Evolutionary conservation across 106 monocot genomes (phyloP), one percentile per base, ranked within the genome.

Genomic region (Platanthera guangdongensis): DNA sequence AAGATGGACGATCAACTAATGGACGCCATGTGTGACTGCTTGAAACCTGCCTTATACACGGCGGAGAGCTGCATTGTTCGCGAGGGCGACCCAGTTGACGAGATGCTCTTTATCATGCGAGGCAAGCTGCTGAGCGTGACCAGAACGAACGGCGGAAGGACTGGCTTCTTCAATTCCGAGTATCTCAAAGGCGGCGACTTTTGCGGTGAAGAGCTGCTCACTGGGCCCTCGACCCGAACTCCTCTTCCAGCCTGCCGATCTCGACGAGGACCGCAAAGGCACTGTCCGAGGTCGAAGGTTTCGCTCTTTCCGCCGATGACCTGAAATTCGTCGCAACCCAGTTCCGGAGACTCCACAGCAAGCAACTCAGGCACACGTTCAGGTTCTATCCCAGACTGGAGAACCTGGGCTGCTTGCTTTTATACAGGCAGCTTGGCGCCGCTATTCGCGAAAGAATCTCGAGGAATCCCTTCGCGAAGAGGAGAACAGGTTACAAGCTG

Each of bases 331-430:
- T 88, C 47, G 88, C 88, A 15, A 69, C 84, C 16, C 88, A 88
- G 72, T 88, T 88, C 71, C 78, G 85, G 25, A 81, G 88, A 14
- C 74, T 88, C 14, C 88, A 88, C 55, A 85, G 82, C 67, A 88
- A 88, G 62, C 82, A 88, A 32, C 77, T 88, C 8, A 75, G 50
- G 14, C 82, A 88, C 53, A 80, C 88, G 0, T 88, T 88, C 50
- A 81, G 82, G 53, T 82, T 82, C 21, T 85, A 88, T 10, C 88
- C 11, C 88, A 88, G 21, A 88, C 12, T 88, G 88, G 88, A 82
- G 84, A 69, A 88, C 88, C 4, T 88, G 88, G 88, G 88, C 85
- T 18, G 88, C 88, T 14, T 88, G 84, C 52, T 88, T 88, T 88
- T 47, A 80, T 88, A 50, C 88, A 88, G 64, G 88, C 85, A 10